phyloP scores from a whole-genome alignment of 202 grass and related monocot genomes.

The Hordeum pubiflorum region DNA sequence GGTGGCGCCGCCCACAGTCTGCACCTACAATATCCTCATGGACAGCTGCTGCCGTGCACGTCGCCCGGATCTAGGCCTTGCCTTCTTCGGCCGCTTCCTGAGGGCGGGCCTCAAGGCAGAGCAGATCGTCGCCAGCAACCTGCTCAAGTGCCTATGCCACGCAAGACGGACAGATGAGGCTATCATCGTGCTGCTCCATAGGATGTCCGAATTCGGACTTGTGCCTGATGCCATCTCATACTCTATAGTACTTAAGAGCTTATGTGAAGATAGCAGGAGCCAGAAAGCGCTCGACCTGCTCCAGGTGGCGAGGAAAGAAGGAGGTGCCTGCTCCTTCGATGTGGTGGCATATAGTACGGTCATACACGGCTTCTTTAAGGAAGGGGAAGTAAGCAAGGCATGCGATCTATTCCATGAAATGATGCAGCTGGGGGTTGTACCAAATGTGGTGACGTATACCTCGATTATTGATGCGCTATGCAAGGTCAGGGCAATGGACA shows the following conservation, averaged over 20 bases:
- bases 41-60: not conserved
- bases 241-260: not conserved
- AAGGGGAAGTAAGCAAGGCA: not conserved
- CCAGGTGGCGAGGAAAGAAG: not conserved
- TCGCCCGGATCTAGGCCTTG: not conserved
- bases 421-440: not conserved
- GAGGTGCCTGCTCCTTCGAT: not conserved
- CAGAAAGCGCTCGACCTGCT: not conserved
- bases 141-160: not conserved
- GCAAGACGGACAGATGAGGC: not conserved
- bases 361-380: not conserved
- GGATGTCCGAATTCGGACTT: not conserved
- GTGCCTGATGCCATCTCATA: not conserved
- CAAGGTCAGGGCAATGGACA: not conserved
- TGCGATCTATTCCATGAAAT: not conserved
- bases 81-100: not conserved
- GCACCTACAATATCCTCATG: not conserved
- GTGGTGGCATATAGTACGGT: not conserved
- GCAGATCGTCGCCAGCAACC: not conserved
- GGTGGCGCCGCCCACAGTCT: not conserved
- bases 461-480: not conserved
- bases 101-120: not conserved
- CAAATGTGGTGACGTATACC: not conserved
- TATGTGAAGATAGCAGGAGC: not conserved
- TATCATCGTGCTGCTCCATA: not conserved